Base-by-base conservation (phyloP, 2,329 filamentous ascomycete species). In the Botrytis sinoallii region DNA sequence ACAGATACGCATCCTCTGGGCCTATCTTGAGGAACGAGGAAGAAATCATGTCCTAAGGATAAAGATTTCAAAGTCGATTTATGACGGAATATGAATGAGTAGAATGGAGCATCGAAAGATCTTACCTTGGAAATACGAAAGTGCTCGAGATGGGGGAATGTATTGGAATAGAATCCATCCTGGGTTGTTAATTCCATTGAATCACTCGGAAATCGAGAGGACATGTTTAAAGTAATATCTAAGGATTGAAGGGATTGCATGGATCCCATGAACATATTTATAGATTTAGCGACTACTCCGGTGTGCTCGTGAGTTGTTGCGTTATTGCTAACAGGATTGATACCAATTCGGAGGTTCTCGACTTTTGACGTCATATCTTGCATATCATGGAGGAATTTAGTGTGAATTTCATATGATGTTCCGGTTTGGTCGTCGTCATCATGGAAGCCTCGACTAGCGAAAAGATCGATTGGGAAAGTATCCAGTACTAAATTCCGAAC, bases 111-210 rank as follows among this genome's bases (percentile, higher is more conserved):
- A 42, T 72, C 70, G 14, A 32, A 29, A 32, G 63, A 60, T 60
- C 52, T 68, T 52, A 69, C 29, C 25, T 69, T 72, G n/a, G 71
- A 72, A 20, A 72, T 40, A 38, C 71, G 40, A 9, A 72, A 8
- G 48, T 66, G 46, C 22, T 66, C 52, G 6, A 72, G 55, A 32
- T 29, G 48, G 25, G 71, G 52, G 22, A 59, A 72, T 18, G 63
- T 68, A 7, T 72, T 72, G 8, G 48, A 60, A 25, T 68, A 68
- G 5, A 72, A 72, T 3, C 12, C 32, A 20, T 22, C 64, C 40
- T 72, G 71, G 14, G 35, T 59, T 4, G 44, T 42, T 2, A 46
- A 9, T 32, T 60, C 38, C 18, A 48, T 44, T 7, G 64, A 20
- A 4, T 59, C 38, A 32, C 61, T 60, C 1, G 48, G 48, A 40